phyloP scores from a whole-genome alignment of 2,329 filamentous ascomycete species.

The Sporothrix luriei region DNA sequence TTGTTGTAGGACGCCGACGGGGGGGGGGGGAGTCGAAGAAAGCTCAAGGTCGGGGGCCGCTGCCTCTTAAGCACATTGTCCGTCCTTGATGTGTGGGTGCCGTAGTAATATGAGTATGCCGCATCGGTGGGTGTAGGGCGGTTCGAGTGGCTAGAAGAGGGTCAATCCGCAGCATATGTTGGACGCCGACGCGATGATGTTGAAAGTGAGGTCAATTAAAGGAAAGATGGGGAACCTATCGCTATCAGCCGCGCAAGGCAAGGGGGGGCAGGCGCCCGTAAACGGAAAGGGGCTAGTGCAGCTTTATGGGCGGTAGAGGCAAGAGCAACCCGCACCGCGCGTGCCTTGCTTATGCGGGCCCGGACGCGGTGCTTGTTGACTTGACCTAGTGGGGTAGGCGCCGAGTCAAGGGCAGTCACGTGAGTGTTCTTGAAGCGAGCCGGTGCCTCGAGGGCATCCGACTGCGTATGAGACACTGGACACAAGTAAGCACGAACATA shows the following conservation, averaged over 20 bases:
- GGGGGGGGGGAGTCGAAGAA: background rate
- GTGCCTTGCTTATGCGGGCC: constrained; percentile 15
- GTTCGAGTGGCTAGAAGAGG: background rate
- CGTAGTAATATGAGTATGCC: background rate
- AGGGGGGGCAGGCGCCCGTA: constrained; percentile 16
- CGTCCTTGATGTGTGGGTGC: background rate
- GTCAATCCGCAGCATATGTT: constrained; percentile 11
- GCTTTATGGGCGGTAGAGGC: background rate
- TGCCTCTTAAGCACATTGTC: constrained; percentile 13
- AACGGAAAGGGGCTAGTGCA: constrained; percentile 25
- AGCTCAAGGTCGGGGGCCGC: background rate
- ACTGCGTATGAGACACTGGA: background rate
- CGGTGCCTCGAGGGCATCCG: background rate
- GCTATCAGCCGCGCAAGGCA: constrained; percentile 23
- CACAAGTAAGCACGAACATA: too few species aligned
- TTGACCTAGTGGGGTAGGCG: constrained; percentile 6
- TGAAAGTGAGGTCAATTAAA: background rate
- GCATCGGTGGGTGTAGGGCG: background rate
- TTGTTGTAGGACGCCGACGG: background rate
- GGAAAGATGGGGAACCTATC: constrained; percentile 15
- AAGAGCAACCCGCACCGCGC: constrained; percentile 12
- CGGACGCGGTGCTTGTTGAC: constrained; percentile 2
- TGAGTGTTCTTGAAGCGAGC: constrained; percentile 7
- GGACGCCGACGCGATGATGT: constrained; percentile 1
- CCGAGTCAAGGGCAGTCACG: background rate